A percentile compares a stretch with the other conserved stretches of the same genome.
Conservation (phyloP, 805 yeast genomes). For the Metschnikowia santaceciliae region DNA sequence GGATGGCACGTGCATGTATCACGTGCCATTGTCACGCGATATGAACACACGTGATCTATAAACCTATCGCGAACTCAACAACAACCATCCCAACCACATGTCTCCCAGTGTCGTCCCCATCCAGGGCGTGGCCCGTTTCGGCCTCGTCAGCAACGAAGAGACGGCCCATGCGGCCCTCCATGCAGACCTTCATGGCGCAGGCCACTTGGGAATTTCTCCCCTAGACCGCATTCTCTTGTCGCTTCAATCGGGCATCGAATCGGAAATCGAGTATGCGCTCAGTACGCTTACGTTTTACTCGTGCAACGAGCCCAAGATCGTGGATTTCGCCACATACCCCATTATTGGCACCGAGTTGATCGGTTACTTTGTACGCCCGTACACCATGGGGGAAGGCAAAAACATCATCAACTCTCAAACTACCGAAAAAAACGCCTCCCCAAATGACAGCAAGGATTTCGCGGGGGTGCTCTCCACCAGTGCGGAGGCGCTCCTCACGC, state of each 20-base stretch:
- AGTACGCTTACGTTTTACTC: constrained; percentile 49
- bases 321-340: constrained; percentile 43
- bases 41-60: not conserved
- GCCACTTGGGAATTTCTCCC: constrained; percentile 57
- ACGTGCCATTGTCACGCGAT: not conserved
- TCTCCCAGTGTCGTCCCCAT: constrained; percentile 16
- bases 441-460: constrained; percentile 10
- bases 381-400: constrained; percentile 18
- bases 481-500: constrained; percentile 53
- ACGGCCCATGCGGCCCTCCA: constrained; percentile 11
- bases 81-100: constrained; percentile 3
- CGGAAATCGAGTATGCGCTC: constrained; percentile 72
- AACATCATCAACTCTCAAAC: constrained; percentile 7
- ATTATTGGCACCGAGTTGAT: constrained; percentile 41
- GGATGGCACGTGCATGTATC: not conserved
- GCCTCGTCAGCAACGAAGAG: constrained; percentile 9
- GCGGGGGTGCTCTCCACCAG: constrained; percentile 24
- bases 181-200: constrained; percentile 19
- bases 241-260: constrained; percentile 56
- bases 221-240: constrained; percentile 68
- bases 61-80: constrained; percentile 2
- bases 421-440: not conserved
- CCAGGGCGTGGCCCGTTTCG: constrained; percentile 15
- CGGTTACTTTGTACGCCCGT: constrained; percentile 34
- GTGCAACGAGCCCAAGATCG: constrained; percentile 46